A percentile compares a stretch with the other conserved stretches of the same genome.
Conservation (phyloP, 768 basidiomycete genomes). For the Gloeostereum incarnatum region DNA sequence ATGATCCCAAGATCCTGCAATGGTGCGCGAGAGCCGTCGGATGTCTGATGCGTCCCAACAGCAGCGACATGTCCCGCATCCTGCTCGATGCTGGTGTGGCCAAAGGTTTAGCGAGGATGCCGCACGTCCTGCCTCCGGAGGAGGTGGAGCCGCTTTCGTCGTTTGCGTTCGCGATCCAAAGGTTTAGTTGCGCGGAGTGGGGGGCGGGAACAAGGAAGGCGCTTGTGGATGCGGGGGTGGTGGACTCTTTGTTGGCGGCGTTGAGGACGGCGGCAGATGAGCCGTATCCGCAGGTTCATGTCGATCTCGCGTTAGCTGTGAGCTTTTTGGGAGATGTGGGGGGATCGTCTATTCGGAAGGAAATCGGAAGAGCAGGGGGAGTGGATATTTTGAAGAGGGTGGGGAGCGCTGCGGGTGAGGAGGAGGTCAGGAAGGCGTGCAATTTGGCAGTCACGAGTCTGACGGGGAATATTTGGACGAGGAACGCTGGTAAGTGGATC, state of each 20-base stretch:
- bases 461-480: slow-evolving; percentile 16
- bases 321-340: slow-evolving; percentile 18
- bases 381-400: slow-evolving; percentile 16
- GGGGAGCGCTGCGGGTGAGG: slow-evolving; percentile 4
- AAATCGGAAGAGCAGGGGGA: slow-evolving; percentile 19
- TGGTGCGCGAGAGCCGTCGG: slow-evolving; percentile 15
- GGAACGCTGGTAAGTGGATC: slow-evolving; percentile 14
- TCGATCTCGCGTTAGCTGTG: slow-evolving; percentile 16
- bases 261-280: slow-evolving; percentile 15
- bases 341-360: slow-evolving; percentile 14
- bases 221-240: slow-evolving; percentile 17
- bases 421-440: slow-evolving; percentile 17
- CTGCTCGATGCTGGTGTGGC: slow-evolving; percentile 17
- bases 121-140: slow-evolving; percentile 14
- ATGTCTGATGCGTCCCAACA: slow-evolving; percentile 18
- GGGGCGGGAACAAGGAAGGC: slow-evolving; percentile 14
- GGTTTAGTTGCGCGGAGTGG: slow-evolving; percentile 18
- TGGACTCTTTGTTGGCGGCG: slow-evolving; percentile 17
- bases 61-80: slow-evolving; percentile 14
- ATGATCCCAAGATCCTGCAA: slow-evolving; percentile 12
- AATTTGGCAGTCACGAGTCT: slow-evolving; percentile 15
- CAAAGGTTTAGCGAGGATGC: slow-evolving; percentile 14
- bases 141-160: slow-evolving; percentile 15
- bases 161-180: slow-evolving; percentile 17
- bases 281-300: slow-evolving; percentile 14